Base-by-base conservation (phyloP, 176 grass and related monocot species). In the Saccharum spontaneum region DNA sequence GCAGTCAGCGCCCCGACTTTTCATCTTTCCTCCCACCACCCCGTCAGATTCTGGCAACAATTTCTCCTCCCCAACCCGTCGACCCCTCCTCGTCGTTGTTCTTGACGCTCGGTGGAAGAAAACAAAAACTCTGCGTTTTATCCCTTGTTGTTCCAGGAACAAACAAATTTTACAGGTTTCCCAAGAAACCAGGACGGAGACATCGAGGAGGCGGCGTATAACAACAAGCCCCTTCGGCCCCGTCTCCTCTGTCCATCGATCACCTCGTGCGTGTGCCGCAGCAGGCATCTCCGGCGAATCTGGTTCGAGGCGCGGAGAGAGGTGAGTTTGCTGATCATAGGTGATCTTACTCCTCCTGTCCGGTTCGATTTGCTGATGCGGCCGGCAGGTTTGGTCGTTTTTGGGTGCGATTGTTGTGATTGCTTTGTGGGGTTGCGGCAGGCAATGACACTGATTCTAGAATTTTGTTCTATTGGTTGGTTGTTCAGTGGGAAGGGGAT, bases 101-200 rank as follows among this genome's bases (percentile, higher is more conserved):
- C 75, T 67, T 62, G 38, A 18, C 46, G 41, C 31, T 52, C 20
- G 14, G 4, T 61, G 46, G 8, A 16, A 43, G 37, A 5, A 44
- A 10, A 1, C 28, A 39, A 44, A 5, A 46, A 69, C 30, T 15
- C 22, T 17, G 31, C 31, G 7, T 10, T 65, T 46, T 1, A 23
- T 37, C 18, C n/a, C 18, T 13, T 10, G 2, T 17, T 24, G 20
- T 49, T 84, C 4, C 50, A 9, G 57, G 65, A 60, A 38, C 31
- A 73, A 7, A 57, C 31, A 40, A 79, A 13, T 6, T 15, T 5
- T 24, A 9, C 24, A 57, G 83, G 52, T 37, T 73, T 60, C 4
- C 82, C 70, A 67, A 73, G 67, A 72, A 78, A 73, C 16, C 11
- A 8, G 37, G 84, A 83, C 84, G 84, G 84, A 82, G 67, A 22